Evolutionary conservation across 139 green algal species (phyloP).

Genomic region (Tetradesmus lagerheimii): DNA sequence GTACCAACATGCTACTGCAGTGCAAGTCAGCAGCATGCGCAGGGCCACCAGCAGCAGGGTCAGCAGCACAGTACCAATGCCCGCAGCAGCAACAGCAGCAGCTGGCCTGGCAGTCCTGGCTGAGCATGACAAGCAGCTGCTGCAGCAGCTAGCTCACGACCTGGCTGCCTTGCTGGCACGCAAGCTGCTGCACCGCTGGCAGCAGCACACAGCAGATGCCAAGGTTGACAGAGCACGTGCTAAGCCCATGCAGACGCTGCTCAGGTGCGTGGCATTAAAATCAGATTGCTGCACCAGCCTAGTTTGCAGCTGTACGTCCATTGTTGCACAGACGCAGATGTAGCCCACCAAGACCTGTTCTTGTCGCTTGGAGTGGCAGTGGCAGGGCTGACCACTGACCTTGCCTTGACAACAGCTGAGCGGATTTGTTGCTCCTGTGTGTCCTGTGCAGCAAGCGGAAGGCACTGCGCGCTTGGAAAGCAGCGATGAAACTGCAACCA

Average conservation of each 20-base stretch:
- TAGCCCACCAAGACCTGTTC: too few species aligned
- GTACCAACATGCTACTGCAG: too few species aligned
- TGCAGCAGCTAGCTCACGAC: neutral
- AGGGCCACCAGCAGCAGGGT: neutral
- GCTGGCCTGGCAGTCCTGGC: neutral
- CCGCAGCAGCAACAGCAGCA: neutral
- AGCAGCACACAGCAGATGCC: slow-evolving; percentile 19
- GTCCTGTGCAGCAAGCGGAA: slow-evolving; percentile 34
- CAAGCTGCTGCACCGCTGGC: slow-evolving; percentile 24
- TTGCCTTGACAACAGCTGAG: neutral
- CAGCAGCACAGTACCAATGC: neutral
- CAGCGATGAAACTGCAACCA: neutral
- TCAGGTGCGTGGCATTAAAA: slow-evolving; percentile 1
- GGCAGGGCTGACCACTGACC: neutral
- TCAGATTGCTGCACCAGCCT: neutral
- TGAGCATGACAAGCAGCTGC: neutral
- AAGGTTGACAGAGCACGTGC: slow-evolving; percentile 14
- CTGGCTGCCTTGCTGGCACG: neutral
- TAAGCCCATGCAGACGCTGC: slow-evolving; percentile 21
- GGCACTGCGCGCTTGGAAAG: slow-evolving; percentile 10
- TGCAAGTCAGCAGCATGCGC: too few species aligned
- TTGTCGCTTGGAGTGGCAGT: too few species aligned
- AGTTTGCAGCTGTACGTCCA: too few species aligned
- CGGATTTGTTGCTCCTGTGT: neutral
- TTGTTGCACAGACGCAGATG: too few species aligned